Evolutionary conservation across 306 rosid genomes (phyloP).

Genomic region (Cucurbita ficifolia): DNA sequence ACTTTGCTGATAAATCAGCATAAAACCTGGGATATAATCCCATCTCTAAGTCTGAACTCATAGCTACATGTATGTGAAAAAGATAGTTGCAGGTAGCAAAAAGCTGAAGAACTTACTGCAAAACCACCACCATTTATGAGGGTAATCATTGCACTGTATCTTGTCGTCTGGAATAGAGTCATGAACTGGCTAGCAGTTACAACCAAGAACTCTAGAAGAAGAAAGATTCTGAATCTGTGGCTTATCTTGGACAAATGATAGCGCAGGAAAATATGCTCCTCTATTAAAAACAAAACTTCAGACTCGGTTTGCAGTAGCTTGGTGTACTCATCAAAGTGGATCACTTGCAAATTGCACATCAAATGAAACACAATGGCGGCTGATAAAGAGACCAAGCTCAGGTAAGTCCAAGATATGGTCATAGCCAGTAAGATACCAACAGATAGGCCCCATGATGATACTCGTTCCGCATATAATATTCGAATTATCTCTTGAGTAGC

Average conservation of each 20-base stretch:
- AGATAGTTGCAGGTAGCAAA: background rate
- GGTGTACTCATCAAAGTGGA: constrained; percentile 34
- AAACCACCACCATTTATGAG: constrained; percentile 31
- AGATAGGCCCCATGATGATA: constrained; percentile 18
- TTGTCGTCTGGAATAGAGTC: constrained; percentile 25
- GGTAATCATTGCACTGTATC: constrained; percentile 11
- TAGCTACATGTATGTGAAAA: background rate
- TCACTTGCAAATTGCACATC: constrained; percentile 37
- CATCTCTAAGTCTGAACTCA: background rate
- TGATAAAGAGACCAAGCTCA: constrained; percentile 16
- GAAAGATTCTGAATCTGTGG: constrained; percentile 34
- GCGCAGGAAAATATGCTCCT: constrained; percentile 24
- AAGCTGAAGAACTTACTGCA: constrained; percentile 20
- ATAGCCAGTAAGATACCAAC: constrained; percentile 14
- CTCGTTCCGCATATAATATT: background rate
- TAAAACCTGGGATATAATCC: background rate
- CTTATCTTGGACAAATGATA: constrained; percentile 34
- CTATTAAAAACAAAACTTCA: constrained; percentile 24
- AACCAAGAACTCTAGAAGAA: constrained; percentile 23
- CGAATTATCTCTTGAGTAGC: constrained; percentile 19
- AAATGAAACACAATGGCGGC: constrained; percentile 24
- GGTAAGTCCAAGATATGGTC: constrained; percentile 25
- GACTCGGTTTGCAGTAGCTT: constrained; percentile 29
- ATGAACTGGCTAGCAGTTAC: constrained; percentile 26
- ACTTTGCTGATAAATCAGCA: background rate